phyloP scores from a whole-genome alignment of 2,329 filamentous ascomycete genomes.

The Hortaea sp. region DNA sequence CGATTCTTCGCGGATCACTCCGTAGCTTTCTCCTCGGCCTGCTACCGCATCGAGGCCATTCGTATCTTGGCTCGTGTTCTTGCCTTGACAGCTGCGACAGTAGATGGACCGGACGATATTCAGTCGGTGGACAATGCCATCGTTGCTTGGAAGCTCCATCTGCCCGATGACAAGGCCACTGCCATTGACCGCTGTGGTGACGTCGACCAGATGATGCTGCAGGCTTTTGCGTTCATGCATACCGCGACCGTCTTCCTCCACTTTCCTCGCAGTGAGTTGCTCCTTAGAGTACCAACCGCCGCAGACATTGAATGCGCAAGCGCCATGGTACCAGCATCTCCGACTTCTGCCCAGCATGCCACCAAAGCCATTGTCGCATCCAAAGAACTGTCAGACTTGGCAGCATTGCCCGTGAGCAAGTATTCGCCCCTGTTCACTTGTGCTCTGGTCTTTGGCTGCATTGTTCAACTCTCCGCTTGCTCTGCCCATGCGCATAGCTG shows the following conservation, averaged over 20 bases:
- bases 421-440: slow-evolving; percentile 82
- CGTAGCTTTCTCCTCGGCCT: slow-evolving; percentile 68
- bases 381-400: slow-evolving; percentile 63
- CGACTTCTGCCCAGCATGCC: slow-evolving; percentile 48
- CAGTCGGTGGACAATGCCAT: slow-evolving; percentile 51
- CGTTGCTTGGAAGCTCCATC: slow-evolving; percentile 68
- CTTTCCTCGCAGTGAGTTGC: slow-evolving; percentile 69
- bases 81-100: slow-evolving; percentile 28
- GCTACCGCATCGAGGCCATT: slow-evolving; percentile 73
- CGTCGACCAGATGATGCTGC: slow-evolving; percentile 84
- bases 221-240: slow-evolving; percentile 70
- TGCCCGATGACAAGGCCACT: slow-evolving; percentile 62
- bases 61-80: slow-evolving; percentile 72
- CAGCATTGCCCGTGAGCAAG: slow-evolving; percentile 61
- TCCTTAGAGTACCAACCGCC: slow-evolving; percentile 45
- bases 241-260: slow-evolving; percentile 62
- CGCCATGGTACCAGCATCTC: slow-evolving; percentile 36
- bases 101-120: slow-evolving; percentile 31
- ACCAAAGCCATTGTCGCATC: slow-evolving; percentile 72
- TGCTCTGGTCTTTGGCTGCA: slow-evolving; percentile 65
- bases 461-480: slow-evolving; percentile 76
- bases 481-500: slow-evolving; percentile 48
- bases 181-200: slow-evolving; percentile 59
- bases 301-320: slow-evolving; percentile 34
- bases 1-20: slow-evolving; percentile 59